Percentiles rank a stretch among this genome's conserved stretches.
Evolutionary conservation across 2,329 filamentous ascomycete genomes (phyloP).

Genomic region (Dendrostoma leiphaemia): DNA sequence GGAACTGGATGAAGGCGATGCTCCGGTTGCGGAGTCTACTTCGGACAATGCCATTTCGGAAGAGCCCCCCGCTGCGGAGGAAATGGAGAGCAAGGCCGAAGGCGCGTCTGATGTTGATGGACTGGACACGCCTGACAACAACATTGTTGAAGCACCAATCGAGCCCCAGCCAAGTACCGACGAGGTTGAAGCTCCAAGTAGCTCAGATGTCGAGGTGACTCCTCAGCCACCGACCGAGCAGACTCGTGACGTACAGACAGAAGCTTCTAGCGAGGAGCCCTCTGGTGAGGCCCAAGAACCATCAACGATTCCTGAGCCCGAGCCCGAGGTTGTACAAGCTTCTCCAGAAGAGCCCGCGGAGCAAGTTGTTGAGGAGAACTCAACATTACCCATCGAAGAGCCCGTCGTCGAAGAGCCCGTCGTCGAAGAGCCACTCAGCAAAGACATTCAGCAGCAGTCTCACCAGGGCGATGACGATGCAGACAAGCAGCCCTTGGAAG

Average conservation of each 20-base stretch:
- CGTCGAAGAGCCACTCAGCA: neutral
- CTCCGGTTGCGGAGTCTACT: neutral
- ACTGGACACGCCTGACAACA: neutral
- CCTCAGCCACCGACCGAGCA: neutral
- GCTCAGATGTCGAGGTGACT: neutral
- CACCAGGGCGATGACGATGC: neutral
- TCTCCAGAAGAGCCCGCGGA: neutral
- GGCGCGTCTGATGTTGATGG: slow-evolving; percentile 4
- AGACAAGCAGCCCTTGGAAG: neutral
- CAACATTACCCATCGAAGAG: neutral
- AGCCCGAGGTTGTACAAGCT: neutral
- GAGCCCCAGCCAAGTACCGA: neutral
- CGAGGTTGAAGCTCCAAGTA: neutral
- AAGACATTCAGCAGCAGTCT: neutral
- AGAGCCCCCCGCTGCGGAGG: neutral
- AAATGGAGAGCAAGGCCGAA: neutral
- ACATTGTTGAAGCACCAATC: neutral
- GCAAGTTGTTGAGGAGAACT: neutral
- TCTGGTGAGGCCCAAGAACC: neutral
- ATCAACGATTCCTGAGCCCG: neutral
- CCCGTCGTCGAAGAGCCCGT: neutral
- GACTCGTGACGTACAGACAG: neutral
- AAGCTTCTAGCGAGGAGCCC: neutral
- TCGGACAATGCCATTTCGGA: neutral
- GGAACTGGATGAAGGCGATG: neutral